Base-by-base conservation (phyloP, 148 eudicot species). In the Silene latifolia region DNA sequence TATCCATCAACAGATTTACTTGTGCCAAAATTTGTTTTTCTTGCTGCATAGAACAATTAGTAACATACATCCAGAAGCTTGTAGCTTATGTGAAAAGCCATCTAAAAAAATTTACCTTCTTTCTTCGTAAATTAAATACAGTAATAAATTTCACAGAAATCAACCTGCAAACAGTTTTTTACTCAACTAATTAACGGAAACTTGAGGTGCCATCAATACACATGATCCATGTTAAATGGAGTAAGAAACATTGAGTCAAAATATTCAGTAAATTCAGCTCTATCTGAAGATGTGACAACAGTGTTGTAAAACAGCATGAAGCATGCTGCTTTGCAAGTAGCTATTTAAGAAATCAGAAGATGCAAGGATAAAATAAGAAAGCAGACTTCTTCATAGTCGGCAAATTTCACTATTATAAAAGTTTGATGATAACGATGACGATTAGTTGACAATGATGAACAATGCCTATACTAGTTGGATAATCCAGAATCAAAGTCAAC, bases 261-360 rank as follows among this genome's bases (percentile, higher is more conserved):
- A 72, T 53, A 23, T n/a, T 6, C 15, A 66, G 47, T 7, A 8
- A n/a, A 42, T 29, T 21, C 44, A 54, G 18, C 39, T 56, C 44
- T 72, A 53, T 32, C 39, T 72, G 72, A 12, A 46, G 56, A 6
- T 64, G 23, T 51, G 53, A 71, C 25, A 10, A 64, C 67, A 64
- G 10, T 75, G 32, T 71, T 61, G 59, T 54, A 71, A 75, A 80
- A 66, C 76, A 71, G 76, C 83, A 80, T 76, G 83, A 76, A 80
- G 20, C 75, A 70, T 32, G 77, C 82, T 53, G 20, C 68, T 78
- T 73, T 59, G 67, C 79, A 44, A 80, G 51, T 54, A 54, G 72
- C 24, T 58, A 20, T 12, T 47, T 23, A 18, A 23, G 29, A 70
- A 15, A 12, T 39, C 66, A 18, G 47, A 44, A 66, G 58, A 27